Base-by-base conservation (phyloP, 108 stramenopile species). In the Aurantiochytrium sp. region DNA sequence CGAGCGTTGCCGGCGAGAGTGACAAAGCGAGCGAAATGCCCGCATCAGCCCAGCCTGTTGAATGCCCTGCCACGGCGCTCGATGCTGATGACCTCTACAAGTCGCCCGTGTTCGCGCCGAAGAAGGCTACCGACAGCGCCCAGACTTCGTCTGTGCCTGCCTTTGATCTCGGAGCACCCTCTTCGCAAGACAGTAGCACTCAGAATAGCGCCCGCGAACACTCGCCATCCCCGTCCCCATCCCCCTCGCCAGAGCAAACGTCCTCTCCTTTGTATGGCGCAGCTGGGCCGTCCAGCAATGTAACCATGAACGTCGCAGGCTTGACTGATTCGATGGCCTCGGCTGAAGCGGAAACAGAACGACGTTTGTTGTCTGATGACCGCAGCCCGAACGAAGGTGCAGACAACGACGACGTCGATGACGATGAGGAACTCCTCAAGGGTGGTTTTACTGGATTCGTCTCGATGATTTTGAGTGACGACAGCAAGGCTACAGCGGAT, bases 41-140 rank as follows among this genome's bases (percentile, higher is more conserved):
- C 35, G 35, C 35, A 35, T 35, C 35, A 35, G 35, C 35, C 35
- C 35, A 35, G 55, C 55, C 55, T 14, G 14, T 69, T 18, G 76
- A 83, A 45, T 53, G 51, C 51, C 76, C 76, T 12, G 76, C 76
- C 10, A 83, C 76, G 18, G 76, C 76, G 18, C 43, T 16, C n/a
- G 76, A 83, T 3, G 76, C 51, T 6, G 76, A 83, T 23, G 76
- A 83, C 4, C 76, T 83, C 49, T 83, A 83, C 76, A 83, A 83
- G 51, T 83, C 76, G 6, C 76, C 76, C 12, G 25, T 18, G 21
- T 69, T 35, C 42, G 10, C 64, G 16, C 35, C 64, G 42, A 14
- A 35, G 10, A 35, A 28, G 64, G 21, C 35, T 14, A 14, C 35
- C 42, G 64, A 14, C 23, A n/a, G 3, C 35, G 42, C 42, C 6